Conservation (phyloP, 2,329 filamentous ascomycete genomes). For the Didymella exigua region DNA sequence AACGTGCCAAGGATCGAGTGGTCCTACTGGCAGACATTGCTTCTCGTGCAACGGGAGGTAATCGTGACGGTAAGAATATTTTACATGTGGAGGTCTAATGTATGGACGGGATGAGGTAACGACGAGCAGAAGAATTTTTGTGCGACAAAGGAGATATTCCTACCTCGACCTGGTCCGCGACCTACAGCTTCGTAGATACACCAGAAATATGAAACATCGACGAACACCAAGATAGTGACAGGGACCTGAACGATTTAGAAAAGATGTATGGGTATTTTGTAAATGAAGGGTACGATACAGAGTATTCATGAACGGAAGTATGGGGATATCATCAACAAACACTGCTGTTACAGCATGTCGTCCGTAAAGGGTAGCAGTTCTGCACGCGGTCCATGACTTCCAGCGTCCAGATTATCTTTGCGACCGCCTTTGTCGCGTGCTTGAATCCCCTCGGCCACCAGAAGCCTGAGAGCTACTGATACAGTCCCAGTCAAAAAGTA, state of each 20-base stretch:
- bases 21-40: background rate
- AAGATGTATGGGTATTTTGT: conserved; percentile 5
- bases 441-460: conserved; percentile 31
- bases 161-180: background rate
- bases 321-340: background rate
- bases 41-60: background rate
- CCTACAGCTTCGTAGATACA: background rate
- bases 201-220: too few relatives aligned
- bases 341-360: background rate
- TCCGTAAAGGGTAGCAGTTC: too few relatives aligned
- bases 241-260: background rate
- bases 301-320: background rate
- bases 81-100: background rate
- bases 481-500: conserved; percentile 48
- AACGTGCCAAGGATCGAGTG: background rate
- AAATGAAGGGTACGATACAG: background rate
- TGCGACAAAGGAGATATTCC: background rate
- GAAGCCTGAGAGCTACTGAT: conserved; percentile 44
- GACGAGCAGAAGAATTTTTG: too few relatives aligned
- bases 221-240: background rate
- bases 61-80: background rate
- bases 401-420: conserved; percentile 26
- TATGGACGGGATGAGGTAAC: background rate
- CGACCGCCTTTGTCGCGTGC: conserved; percentile 33
- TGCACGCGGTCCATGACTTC: background rate